Evolutionary conservation across 1,139 yeast genomes (phyloP), one percentile per base, ranked within the genome.

Genomic region (Sugiyamaella novakii): DNA sequence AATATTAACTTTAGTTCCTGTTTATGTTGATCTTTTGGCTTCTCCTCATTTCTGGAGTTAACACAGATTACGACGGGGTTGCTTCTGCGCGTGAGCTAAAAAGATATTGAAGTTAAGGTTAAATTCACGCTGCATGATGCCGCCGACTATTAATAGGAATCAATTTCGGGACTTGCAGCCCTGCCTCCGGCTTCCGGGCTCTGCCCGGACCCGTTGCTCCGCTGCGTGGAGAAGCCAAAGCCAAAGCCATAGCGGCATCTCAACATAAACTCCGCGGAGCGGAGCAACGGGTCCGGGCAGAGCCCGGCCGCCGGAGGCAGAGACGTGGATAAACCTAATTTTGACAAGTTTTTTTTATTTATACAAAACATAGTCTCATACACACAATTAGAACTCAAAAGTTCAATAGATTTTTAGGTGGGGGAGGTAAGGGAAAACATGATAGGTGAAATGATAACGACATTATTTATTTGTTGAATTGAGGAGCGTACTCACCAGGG

Each of bases 401-500:
- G 44, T 18, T 41, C 44, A 25, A 30, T 8, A 31, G n/a, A 12
- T 33, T 41, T 42, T 42, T 22, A 24, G 45, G 30, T 22, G 45
- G 31, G 17, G 45, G 31, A 31, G 14, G n/a, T 14, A 19, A 25
- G 30, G 41, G 31, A 21, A n/a, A 24, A 10, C 25, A 34, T 34
- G 37, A 19, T 34, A 21, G 17, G 17, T 31, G 29, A 36, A 22
- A 38, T 38, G 42, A 38, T 25, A 27, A n/a, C n/a, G n/a, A n/a
- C n/a, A 38, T 41, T 21, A 43, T 50, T 56, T 57, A 59, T 51
- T 57, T 55, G 58, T 62, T 63, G 67, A 62, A 64, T 52, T 61
- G 64, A 54, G 68, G 68, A 53, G 57, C 55, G 57, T 56, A 60
- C 50, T 58, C 64, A 54, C 64, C 67, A 51, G 65, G 63, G 52